phyloP scores from a whole-genome alignment of 768 basidiomycete species.

The Leccinum incarnatum region DNA sequence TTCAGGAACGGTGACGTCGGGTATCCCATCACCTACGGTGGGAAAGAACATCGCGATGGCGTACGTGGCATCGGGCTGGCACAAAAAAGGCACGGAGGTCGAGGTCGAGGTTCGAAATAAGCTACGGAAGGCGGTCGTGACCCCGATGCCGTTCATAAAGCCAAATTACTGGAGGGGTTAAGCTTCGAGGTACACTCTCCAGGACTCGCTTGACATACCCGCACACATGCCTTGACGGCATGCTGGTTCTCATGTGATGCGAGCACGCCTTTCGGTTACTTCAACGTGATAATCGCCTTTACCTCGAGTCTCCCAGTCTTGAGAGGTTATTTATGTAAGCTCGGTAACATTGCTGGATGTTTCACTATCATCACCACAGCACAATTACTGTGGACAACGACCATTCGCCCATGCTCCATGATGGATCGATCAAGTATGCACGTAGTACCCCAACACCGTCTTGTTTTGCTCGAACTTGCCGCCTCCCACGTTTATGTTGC shows the following conservation, averaged over 20 bases:
- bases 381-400: background rate
- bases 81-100: slow-evolving; percentile 89
- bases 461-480: slow-evolving; percentile 15
- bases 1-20: slow-evolving; percentile 78
- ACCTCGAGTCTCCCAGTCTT: background rate
- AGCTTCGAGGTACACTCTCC: background rate
- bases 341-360: background rate
- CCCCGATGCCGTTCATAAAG: slow-evolving; percentile 85
- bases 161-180: slow-evolving; percentile 76
- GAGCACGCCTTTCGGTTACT: background rate
- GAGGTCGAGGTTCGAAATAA: slow-evolving; percentile 84
- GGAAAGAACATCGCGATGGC: slow-evolving; percentile 96
- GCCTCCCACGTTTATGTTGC: slow-evolving; percentile 5
- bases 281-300: background rate
- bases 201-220: background rate
- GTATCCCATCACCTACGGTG: slow-evolving; percentile 90
- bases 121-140: slow-evolving; percentile 67
- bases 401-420: background rate
- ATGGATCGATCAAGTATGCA: background rate
- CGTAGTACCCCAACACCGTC: slow-evolving; percentile 7
- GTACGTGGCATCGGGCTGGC: slow-evolving; percentile 75
- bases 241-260: background rate
- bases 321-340: background rate
- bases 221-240: background rate
- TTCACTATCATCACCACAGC: background rate